Percentiles rank a stretch among this genome's conserved stretches.
Evolutionary conservation across 441 rosid species (phyloP).

Genomic region (Adansonia rubrostipa): DNA sequence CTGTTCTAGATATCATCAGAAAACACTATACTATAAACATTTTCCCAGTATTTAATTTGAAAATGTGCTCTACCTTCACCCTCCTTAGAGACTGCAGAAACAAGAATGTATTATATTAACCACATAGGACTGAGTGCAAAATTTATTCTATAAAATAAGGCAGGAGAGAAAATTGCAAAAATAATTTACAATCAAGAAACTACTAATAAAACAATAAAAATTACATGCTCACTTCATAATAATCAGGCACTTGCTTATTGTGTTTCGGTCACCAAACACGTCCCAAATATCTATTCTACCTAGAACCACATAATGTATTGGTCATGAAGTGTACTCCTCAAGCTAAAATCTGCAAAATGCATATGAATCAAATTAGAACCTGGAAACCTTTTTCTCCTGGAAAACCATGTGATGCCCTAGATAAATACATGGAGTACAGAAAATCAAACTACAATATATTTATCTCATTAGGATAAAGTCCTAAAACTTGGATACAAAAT

Average conservation of each 20-base stretch:
- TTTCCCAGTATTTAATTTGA: slow-evolving; percentile 84
- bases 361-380: neutral
- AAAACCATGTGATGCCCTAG: neutral
- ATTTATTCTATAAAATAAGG: neutral
- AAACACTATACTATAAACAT: slow-evolving; percentile 88
- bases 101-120: neutral
- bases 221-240: neutral
- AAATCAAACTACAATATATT: neutral
- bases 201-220: neutral
- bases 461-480: neutral
- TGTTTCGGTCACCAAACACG: neutral
- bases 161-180: neutral
- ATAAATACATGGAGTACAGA: neutral
- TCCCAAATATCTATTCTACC: neutral
- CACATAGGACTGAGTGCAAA: neutral
- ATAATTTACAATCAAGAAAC: neutral
- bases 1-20: slow-evolving; percentile 77
- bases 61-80: slow-evolving; percentile 71
- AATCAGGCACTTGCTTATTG: neutral
- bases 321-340: neutral
- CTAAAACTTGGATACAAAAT: neutral
- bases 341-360: neutral
- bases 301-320: neutral
- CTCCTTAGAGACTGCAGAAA: slow-evolving; percentile 58
- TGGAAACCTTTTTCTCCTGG: neutral